Percentiles rank a stretch among this genome's conserved stretches.
Conservation (phyloP, 768 basidiomycete genomes). For the Leccinellum luteum region DNA sequence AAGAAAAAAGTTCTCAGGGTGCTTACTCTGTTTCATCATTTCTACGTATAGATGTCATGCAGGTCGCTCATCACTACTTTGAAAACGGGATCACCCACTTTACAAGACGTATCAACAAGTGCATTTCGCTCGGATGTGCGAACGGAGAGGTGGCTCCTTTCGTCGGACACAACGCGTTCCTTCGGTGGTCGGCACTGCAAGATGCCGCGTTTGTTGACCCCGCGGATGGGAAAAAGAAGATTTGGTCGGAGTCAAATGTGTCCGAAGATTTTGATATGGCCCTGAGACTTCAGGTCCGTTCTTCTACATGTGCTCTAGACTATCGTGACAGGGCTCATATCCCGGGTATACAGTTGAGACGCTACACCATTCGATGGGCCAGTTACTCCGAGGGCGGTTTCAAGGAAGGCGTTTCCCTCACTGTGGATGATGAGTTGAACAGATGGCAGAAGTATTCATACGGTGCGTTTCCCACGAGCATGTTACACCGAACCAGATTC, state of each 20-base stretch:
- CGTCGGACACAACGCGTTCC: conserved; percentile 86
- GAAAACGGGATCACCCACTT: conserved; percentile 91
- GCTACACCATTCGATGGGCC: conserved; percentile 53
- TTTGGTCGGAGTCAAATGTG: conserved; percentile 67
- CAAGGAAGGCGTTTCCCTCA: conserved; percentile 93
- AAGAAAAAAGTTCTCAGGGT: neutral
- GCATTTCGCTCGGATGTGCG: conserved; percentile 73
- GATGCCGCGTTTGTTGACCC: conserved; percentile 74
- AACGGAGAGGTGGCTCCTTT: conserved; percentile 80
- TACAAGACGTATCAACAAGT: conserved; percentile 83
- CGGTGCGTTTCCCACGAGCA: conserved; percentile 35
- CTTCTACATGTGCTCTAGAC: neutral
- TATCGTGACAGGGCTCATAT: neutral
- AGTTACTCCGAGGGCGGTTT: conserved; percentile 85
- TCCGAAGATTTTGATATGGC: conserved; percentile 75
- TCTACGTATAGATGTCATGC: conserved; percentile 67
- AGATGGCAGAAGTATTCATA: conserved; percentile 90
- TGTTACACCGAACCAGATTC: conserved; percentile 34
- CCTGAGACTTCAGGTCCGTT: conserved; percentile 44
- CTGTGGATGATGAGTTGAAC: conserved; percentile 90
- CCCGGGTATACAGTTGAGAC: conserved; percentile 14
- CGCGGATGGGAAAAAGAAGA: conserved; percentile 57
- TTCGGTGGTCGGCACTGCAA: conserved; percentile 87
- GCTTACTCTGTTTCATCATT: neutral
- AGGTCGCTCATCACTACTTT: conserved; percentile 86